Percentiles rank a stretch among this genome's conserved stretches.
These are phyloP conservation scores for Lactarius tabidus DNA, from an alignment of 768 basidiomycete species.

Conservation along the genomic window DNA sequence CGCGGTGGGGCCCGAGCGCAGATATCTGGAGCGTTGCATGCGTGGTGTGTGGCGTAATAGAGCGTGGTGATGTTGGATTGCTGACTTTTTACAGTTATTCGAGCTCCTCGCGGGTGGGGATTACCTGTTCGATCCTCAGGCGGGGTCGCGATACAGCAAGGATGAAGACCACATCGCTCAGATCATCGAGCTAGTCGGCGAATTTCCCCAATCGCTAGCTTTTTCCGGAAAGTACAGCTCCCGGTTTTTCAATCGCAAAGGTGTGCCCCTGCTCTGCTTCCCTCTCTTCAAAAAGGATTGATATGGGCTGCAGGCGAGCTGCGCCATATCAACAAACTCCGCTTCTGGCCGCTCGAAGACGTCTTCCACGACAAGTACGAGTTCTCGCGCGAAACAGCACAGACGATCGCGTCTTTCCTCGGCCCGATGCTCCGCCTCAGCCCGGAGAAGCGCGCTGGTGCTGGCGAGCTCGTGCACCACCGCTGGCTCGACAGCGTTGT, in stretches of 20 bases:
- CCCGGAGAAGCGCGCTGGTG: conserved; percentile 85
- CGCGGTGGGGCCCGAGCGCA: conserved; percentile 92
- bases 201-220: conserved; percentile 78
- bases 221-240: conserved; percentile 89
- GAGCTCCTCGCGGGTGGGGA: conserved; percentile 96
- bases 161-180: conserved; percentile 98
- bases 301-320: conserved; percentile 56
- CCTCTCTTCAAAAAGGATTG: background rate
- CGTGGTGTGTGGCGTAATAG: conserved; percentile 53
- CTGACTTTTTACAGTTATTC: conserved; percentile 57
- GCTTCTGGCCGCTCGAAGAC: conserved; percentile 81
- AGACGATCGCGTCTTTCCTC: conserved; percentile 75
- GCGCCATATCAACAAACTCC: conserved; percentile 89
- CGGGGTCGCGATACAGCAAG: conserved; percentile 91
- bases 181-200: conserved; percentile 93
- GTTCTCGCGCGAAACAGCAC: conserved; percentile 79
- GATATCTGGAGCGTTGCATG: conserved; percentile 98
- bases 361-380: conserved; percentile 95
- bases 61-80: background rate
- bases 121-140: conserved; percentile 96
- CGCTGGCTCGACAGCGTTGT: conserved; percentile 81
- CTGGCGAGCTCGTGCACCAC: conserved; percentile 81
- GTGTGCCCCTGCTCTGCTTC: conserved; percentile 39
- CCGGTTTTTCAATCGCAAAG: conserved; percentile 96
- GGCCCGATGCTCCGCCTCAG: conserved; percentile 86